phyloP scores from a whole-genome alignment of 306 rosid genomes.

The Vigna radiata region DNA sequence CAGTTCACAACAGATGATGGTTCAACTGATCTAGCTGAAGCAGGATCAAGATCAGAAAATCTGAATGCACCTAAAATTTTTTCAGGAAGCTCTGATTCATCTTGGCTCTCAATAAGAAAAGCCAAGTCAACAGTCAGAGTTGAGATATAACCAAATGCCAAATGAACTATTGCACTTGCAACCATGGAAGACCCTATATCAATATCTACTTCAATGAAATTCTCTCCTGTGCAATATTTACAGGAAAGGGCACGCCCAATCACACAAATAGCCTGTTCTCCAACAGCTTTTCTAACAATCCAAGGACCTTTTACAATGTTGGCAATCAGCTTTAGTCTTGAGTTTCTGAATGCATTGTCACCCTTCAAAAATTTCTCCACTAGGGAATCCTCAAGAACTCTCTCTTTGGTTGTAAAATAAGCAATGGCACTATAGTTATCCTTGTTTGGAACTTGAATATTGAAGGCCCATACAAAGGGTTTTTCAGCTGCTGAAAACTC shows the following conservation, averaged over 20 bases:
- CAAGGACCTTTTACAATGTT: constrained; percentile 87
- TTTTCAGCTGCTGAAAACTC: constrained; percentile 62
- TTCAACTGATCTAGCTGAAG: constrained; percentile 65
- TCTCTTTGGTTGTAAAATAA: constrained; percentile 64
- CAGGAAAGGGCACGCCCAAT: constrained; percentile 84
- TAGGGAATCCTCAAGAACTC: constrained; percentile 69
- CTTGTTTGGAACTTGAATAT: constrained; percentile 82
- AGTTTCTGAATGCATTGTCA: constrained; percentile 66
- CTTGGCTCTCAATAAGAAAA: constrained; percentile 83
- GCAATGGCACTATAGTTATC: constrained; percentile 80
- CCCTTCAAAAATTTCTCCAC: constrained; percentile 75
- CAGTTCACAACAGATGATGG: constrained; percentile 43
- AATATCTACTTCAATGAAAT: constrained; percentile 87
- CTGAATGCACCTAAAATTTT: constrained; percentile 76
- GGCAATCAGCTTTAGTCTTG: constrained; percentile 89
- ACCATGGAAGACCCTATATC: constrained; percentile 91
- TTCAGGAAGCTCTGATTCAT: constrained; percentile 81
- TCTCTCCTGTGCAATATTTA: constrained; percentile 59
- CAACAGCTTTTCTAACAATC: constrained; percentile 90
- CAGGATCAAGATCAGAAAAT: constrained; percentile 75
- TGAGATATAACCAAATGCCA: constrained; percentile 83
- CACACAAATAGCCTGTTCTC: constrained; percentile 90
- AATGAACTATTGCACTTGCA: constrained; percentile 86
- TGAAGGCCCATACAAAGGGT: constrained; percentile 92
- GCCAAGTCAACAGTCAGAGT: constrained; percentile 80